A percentile compares a stretch with the other conserved stretches of the same genome.
Conservation (phyloP, 2,329 filamentous ascomycete species). For the Epichloe festucae region DNA sequence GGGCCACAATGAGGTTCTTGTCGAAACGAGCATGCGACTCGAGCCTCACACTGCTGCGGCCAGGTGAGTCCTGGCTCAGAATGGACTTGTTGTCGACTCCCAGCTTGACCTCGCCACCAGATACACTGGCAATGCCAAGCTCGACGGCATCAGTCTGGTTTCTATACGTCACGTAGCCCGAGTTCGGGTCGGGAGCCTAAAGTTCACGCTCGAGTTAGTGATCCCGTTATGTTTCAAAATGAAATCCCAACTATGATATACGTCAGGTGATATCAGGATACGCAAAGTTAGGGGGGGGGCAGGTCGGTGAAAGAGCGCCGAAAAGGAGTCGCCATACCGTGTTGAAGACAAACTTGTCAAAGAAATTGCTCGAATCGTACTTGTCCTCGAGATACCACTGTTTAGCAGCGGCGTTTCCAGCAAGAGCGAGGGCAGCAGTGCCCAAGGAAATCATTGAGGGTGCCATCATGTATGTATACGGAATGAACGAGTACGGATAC, state of each 20-base stretch:
- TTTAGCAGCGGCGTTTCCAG: slow-evolving; percentile 19
- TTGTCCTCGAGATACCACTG: slow-evolving; percentile 26
- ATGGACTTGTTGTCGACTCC: slow-evolving; percentile 22
- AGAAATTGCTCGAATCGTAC: slow-evolving; percentile 32
- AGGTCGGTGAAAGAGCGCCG: too few relatives aligned
- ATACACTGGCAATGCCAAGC: too few relatives aligned
- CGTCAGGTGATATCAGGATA: not conserved
- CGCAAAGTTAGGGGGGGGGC: too few relatives aligned
- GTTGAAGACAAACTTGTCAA: slow-evolving; percentile 33
- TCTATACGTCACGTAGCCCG: slow-evolving; percentile 49
- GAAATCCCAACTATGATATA: not conserved
- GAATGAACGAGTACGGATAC: too few relatives aligned
- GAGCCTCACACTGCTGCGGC: slow-evolving; percentile 48
- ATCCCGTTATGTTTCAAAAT: not conserved
- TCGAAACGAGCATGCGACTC: slow-evolving; percentile 50
- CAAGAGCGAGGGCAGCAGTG: slow-evolving; percentile 24
- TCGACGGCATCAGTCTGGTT: slow-evolving; percentile 18
- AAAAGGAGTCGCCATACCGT: slow-evolving; percentile 14
- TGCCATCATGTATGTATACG: slow-evolving; percentile 20
- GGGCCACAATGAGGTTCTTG: slow-evolving; percentile 54
- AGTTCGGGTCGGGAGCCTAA: slow-evolving; percentile 31
- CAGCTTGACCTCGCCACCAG: slow-evolving; percentile 18
- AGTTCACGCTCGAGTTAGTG: not conserved
- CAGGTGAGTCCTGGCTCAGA: slow-evolving; percentile 15
- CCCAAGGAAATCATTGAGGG: slow-evolving; percentile 27